Evolutionary conservation across 495 filamentous ascomycete species (phyloP).

Genomic region (Melanomma pulvis-pyrius): DNA sequence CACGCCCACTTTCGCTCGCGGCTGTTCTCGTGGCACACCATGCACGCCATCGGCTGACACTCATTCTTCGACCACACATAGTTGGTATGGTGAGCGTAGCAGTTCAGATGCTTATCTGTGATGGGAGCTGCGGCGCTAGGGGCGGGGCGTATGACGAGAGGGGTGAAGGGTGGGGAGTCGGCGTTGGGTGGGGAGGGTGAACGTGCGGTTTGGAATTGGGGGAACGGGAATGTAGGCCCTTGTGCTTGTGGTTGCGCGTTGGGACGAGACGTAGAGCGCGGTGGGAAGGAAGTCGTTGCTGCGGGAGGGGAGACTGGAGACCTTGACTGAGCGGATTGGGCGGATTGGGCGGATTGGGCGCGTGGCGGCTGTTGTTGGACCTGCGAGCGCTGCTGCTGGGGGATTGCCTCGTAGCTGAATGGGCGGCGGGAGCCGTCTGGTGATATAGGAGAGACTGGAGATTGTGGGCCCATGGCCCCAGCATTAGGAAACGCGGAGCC

Average conservation of each 20-base stretch:
- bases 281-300: neutral
- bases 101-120: constrained; percentile 9
- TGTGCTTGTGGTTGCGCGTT: constrained; percentile 13
- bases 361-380: neutral
- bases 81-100: constrained; percentile 19
- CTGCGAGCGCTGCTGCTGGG: neutral
- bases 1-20: constrained; percentile 9
- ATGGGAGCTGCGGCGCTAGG: constrained; percentile 8
- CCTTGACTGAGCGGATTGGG: neutral
- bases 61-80: constrained; percentile 3
- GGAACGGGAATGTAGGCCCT: neutral
- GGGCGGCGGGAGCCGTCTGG: constrained; percentile 1
- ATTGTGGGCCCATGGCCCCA: neutral
- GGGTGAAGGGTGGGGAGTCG: neutral
- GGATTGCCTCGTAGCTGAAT: constrained; percentile 17
- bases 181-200: constrained; percentile 2
- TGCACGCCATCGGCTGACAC: constrained; percentile 13
- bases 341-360: neutral
- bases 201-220: neutral
- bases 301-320: constrained; percentile 17
- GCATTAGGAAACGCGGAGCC: neutral
- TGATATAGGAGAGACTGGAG: constrained; percentile 6
- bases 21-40: constrained; percentile 8
- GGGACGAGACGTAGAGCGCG: neutral
- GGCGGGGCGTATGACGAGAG: neutral